Conservation (phyloP, 2,329 filamentous ascomycete genomes). For the Microdochium paspali region DNA sequence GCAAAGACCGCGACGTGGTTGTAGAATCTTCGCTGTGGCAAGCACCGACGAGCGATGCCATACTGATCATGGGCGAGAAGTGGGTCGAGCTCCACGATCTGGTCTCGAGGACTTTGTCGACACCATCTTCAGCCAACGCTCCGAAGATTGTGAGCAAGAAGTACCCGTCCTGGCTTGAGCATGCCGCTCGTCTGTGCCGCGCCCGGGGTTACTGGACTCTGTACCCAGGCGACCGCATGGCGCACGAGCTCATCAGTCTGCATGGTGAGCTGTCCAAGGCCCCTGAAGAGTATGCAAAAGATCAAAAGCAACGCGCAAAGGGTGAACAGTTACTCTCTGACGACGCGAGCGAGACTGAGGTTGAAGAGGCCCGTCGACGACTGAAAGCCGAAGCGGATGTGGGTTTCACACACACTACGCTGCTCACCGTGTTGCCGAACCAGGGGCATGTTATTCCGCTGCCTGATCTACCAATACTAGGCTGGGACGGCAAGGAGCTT, state of each 20-base stretch:
- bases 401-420: slow-evolving; percentile 33
- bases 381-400: slow-evolving; percentile 15
- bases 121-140: slow-evolving; percentile 29
- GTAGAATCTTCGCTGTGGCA: slow-evolving; percentile 64
- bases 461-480: slow-evolving; percentile 46
- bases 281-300: slow-evolving; percentile 56
- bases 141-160: slow-evolving; percentile 32
- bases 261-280: slow-evolving; percentile 66
- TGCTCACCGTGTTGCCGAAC: slow-evolving; percentile 38
- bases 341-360: slow-evolving; percentile 16
- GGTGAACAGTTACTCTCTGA: slow-evolving; percentile 9
- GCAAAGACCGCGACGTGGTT: background rate
- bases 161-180: slow-evolving; percentile 34
- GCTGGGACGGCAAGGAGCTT: slow-evolving; percentile 50
- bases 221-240: slow-evolving; percentile 58
- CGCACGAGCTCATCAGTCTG: slow-evolving; percentile 53
- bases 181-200: slow-evolving; percentile 66
- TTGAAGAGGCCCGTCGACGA: slow-evolving; percentile 13
- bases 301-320: slow-evolving; percentile 12
- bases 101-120: slow-evolving; percentile 52
- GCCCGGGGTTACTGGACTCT: slow-evolving; percentile 69
- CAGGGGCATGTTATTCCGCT: slow-evolving; percentile 33
- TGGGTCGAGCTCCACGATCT: slow-evolving; percentile 84
- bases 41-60: slow-evolving; percentile 71
- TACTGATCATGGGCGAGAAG: slow-evolving; percentile 72